Evolutionary conservation across 2,329 filamentous ascomycete genomes (phyloP).

Genomic region (Exophiala oligosperma): DNA sequence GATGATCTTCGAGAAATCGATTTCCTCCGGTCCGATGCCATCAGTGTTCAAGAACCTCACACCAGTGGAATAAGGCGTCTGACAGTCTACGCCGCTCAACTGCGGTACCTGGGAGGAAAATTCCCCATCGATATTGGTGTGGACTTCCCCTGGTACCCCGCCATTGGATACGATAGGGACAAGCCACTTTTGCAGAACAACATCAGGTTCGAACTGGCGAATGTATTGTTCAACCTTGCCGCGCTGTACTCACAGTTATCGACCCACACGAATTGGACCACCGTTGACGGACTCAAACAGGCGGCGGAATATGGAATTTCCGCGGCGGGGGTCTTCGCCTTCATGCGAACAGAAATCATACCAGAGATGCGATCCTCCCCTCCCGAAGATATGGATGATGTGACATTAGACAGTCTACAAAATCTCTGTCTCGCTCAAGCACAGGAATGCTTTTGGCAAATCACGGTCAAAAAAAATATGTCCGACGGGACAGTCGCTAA

Average conservation of each 20-base stretch:
- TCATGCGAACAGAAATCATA: slow-evolving; percentile 74
- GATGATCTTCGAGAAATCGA: slow-evolving; percentile 87
- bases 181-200: slow-evolving; percentile 61
- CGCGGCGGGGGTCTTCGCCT: slow-evolving; percentile 77
- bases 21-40: slow-evolving; percentile 76
- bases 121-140: slow-evolving; percentile 89
- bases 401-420: slow-evolving; percentile 79
- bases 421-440: slow-evolving; percentile 87
- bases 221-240: slow-evolving; percentile 89
- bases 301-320: slow-evolving; percentile 89
- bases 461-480: slow-evolving; percentile 88
- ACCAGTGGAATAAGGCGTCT: slow-evolving; percentile 82
- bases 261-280: slow-evolving; percentile 73
- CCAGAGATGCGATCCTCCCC: slow-evolving; percentile 81
- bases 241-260: slow-evolving; percentile 93
- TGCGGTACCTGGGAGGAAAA: slow-evolving; percentile 91
- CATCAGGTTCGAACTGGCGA: slow-evolving; percentile 80
- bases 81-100: slow-evolving; percentile 86
- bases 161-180: slow-evolving; percentile 79
- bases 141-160: slow-evolving; percentile 95
- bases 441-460: slow-evolving; percentile 98
- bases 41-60: slow-evolving; percentile 86
- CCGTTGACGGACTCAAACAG: slow-evolving; percentile 78
- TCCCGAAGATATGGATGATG: slow-evolving; percentile 92
- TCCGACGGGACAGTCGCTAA: slow-evolving; percentile 92